phyloP scores from a whole-genome alignment of 306 rosid species.

The Gastrolobium bilobum region DNA sequence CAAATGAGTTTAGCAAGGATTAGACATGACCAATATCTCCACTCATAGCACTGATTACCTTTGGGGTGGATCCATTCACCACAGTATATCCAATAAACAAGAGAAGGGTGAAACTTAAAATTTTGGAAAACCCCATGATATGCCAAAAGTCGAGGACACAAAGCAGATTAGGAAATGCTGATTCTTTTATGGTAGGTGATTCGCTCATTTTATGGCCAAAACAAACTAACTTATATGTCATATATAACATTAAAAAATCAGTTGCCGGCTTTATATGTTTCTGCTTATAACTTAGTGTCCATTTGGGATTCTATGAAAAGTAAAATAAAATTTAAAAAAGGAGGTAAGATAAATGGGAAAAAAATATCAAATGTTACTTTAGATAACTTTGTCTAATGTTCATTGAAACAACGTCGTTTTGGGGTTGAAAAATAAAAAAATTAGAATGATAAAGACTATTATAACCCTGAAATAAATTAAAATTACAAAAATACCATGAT shows the following conservation, averaged over 20 bases:
- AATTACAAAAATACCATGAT: too few relatives aligned
- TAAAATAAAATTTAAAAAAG: conserved; percentile 33
- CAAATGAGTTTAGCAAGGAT: background rate
- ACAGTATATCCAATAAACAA: conserved; percentile 52
- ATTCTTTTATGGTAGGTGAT: conserved; percentile 20
- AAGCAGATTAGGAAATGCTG: conserved; percentile 37
- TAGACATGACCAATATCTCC: background rate
- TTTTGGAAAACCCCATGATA: conserved; percentile 48
- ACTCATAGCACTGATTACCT: conserved; percentile 50
- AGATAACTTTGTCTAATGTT: too few relatives aligned
- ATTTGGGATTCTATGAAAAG: conserved; percentile 41
- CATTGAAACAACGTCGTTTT: too few relatives aligned
- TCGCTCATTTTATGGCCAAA: conserved; percentile 53
- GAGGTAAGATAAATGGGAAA: conserved; percentile 1
- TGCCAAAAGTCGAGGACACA: conserved; percentile 31
- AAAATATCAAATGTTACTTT: too few relatives aligned
- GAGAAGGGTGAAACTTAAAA: conserved; percentile 48
- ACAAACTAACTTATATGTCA: conserved; percentile 15
- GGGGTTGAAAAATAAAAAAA: too few relatives aligned
- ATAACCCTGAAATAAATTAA: too few relatives aligned
- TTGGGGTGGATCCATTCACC: conserved; percentile 57
- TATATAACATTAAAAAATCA: background rate
- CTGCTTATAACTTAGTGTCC: conserved; percentile 44
- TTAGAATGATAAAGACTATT: too few relatives aligned
- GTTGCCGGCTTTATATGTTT: conserved; percentile 57